These are phyloP conservation scores for Pseudogymnoascus sp. DNA, from an alignment of 2,329 filamentous ascomycete species.

Conservation along the genomic window DNA sequence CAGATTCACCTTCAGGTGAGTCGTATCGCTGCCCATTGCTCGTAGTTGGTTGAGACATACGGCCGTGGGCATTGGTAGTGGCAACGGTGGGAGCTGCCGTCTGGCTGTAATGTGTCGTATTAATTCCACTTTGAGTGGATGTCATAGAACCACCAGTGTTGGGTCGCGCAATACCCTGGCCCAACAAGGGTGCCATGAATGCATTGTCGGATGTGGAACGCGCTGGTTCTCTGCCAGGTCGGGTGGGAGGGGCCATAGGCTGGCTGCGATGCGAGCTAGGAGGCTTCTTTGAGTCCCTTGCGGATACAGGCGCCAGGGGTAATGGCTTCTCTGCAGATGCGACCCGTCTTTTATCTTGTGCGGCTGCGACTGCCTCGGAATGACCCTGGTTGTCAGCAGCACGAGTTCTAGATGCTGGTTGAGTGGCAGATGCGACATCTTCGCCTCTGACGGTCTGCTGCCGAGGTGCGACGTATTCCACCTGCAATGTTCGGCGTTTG, in stretches of 20 bases:
- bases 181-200: slow-evolving; percentile 45
- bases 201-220: slow-evolving; percentile 48
- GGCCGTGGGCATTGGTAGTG: slow-evolving; percentile 80
- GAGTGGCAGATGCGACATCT: slow-evolving; percentile 25
- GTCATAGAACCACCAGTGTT: slow-evolving; percentile 76
- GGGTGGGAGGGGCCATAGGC: slow-evolving; percentile 37
- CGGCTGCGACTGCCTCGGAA: slow-evolving; percentile 32
- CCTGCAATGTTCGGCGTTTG: slow-evolving; percentile 90
- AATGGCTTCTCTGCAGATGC: slow-evolving; percentile 50
- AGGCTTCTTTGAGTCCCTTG: slow-evolving; percentile 36
- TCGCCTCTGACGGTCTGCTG: slow-evolving; percentile 70
- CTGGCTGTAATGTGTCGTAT: slow-evolving; percentile 61
- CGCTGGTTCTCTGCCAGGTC: slow-evolving; percentile 42
- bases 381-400: slow-evolving; percentile 49
- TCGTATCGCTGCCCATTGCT: slow-evolving; percentile 58
- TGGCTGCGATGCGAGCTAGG: slow-evolving; percentile 29
- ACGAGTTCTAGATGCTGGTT: slow-evolving; percentile 39
- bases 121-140: slow-evolving; percentile 44
- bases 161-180: slow-evolving; percentile 50
- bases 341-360: slow-evolving; percentile 27
- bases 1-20: slow-evolving; percentile 53
- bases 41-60: slow-evolving; percentile 69
- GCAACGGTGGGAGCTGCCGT: slow-evolving; percentile 81
- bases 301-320: slow-evolving; percentile 43
- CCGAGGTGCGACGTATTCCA: slow-evolving; percentile 91